Evolutionary conservation across 1,284 basidiomycete species (phyloP).

Genomic region (Wallemia ichthyophaga): DNA sequence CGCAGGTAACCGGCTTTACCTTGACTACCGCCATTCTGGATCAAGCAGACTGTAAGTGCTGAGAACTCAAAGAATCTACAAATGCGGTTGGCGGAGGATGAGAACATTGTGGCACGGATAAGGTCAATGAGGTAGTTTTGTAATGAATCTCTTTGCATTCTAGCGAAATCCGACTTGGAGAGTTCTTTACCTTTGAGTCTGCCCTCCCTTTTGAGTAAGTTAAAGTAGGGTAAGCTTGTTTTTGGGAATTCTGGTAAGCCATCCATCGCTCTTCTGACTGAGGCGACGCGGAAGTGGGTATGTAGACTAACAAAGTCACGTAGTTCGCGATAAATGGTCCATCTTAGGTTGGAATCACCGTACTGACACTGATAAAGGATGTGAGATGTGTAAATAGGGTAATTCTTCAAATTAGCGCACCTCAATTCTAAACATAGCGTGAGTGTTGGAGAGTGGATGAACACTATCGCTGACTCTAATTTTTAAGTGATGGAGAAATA

Average conservation of each 20-base stretch:
- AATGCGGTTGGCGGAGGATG: conserved; percentile 68
- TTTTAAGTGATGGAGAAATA: conserved; percentile 56
- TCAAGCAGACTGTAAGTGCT: conserved; percentile 52
- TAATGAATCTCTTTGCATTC: conserved; percentile 43
- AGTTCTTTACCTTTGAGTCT: conserved; percentile 23
- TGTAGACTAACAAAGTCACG: conserved; percentile 78
- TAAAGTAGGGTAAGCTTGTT: conserved; percentile 60
- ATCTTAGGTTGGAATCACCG: conserved; percentile 71
- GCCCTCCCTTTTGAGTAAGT: conserved; percentile 34
- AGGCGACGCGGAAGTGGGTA: conserved; percentile 64
- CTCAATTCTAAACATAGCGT: conserved; percentile 67
- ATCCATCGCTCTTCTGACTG: conserved; percentile 19
- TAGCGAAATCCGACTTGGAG: conserved; percentile 40
- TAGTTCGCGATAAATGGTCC: conserved; percentile 86
- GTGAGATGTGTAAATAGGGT: conserved; percentile 2
- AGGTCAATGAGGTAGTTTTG: conserved; percentile 72
- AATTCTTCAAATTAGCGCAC: conserved; percentile 12
- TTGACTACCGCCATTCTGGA: conserved; percentile 49
- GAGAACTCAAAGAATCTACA: conserved; percentile 88
- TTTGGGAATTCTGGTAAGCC: conserved; percentile 74
- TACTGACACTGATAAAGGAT: conserved; percentile 41
- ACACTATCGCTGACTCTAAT: conserved; percentile 60
- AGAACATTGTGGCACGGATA: conserved; percentile 82
- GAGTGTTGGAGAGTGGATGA: conserved; percentile 42
- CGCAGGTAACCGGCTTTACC: conserved; percentile 67